These are phyloP conservation scores for Verticillium tricorpus DNA, from an alignment of 2,329 filamentous ascomycete species.

Conservation along the genomic window DNA sequence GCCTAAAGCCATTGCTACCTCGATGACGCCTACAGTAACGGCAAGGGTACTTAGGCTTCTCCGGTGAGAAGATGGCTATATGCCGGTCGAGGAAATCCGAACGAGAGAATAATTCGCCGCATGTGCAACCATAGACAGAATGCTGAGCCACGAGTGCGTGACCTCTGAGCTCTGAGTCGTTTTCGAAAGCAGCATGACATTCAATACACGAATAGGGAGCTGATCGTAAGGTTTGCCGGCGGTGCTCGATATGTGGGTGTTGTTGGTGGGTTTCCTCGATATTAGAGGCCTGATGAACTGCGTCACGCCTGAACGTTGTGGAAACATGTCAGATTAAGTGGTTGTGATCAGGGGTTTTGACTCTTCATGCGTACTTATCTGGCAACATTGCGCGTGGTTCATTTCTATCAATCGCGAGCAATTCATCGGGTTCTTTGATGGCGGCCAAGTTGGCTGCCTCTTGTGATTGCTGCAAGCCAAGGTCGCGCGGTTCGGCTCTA, in stretches of 20 bases:
- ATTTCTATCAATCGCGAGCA: too few species aligned
- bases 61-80: conserved; percentile 12
- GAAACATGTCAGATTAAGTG: too few species aligned
- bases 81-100: conserved; percentile 22
- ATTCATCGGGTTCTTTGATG: too few species aligned
- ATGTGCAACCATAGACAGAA: conserved; percentile 14
- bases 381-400: too few species aligned
- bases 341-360: too few species aligned
- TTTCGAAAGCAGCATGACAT: not conserved
- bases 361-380: too few species aligned
- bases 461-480: too few species aligned
- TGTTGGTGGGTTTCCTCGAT: too few species aligned
- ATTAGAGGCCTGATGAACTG: too few species aligned
- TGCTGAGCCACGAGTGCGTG: conserved; percentile 7
- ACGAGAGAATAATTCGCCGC: conserved; percentile 21
- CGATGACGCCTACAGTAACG: conserved; percentile 24
- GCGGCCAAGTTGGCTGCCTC: too few species aligned
- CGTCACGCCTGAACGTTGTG: too few species aligned
- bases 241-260: not conserved
- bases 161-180: not conserved
- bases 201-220: not conserved
- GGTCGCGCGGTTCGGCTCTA: too few species aligned
- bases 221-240: not conserved
- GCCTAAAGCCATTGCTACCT: conserved; percentile 25
- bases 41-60: conserved; percentile 20